phyloP scores from a whole-genome alignment of 2,329 filamentous ascomycete genomes.

The Clonostachys solani region DNA sequence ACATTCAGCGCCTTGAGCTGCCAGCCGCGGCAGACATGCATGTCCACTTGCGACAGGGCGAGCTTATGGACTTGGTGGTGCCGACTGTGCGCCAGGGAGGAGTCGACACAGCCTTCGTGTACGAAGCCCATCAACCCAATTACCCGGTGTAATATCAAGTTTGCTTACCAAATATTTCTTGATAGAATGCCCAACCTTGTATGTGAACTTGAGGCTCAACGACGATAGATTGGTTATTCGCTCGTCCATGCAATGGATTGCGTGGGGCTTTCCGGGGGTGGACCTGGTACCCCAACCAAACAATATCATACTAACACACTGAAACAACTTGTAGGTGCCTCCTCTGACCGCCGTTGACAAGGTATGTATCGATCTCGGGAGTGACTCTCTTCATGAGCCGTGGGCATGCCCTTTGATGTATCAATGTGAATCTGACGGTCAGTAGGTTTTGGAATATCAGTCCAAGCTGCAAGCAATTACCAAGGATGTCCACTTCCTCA shows the following conservation, averaged over 20 bases:
- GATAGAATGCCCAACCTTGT: conserved; percentile 57
- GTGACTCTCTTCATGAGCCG: background rate
- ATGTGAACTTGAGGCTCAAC: conserved; percentile 3
- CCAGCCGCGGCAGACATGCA: conserved; percentile 65
- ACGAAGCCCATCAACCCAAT: conserved; percentile 9
- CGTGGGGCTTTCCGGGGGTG: too few relatives aligned
- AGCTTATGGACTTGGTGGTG: conserved; percentile 54
- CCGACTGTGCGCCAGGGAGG: conserved; percentile 54
- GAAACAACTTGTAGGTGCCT: conserved; percentile 3
- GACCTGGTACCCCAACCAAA: too few relatives aligned
- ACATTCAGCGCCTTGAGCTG: conserved; percentile 40
- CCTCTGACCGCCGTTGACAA: conserved; percentile 5
- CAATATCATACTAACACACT: too few relatives aligned
- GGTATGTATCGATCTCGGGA: background rate
- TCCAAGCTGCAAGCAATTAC: conserved; percentile 54
- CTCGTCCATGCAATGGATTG: too few relatives aligned
- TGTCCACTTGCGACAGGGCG: conserved; percentile 66
- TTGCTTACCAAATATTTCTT: background rate
- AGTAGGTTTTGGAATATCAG: conserved; percentile 53
- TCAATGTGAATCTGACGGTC: conserved; percentile 24
- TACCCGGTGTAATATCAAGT: background rate
- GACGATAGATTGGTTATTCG: conserved; percentile 11
- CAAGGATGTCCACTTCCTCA: conserved; percentile 62
- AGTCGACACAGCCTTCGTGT: conserved; percentile 58
- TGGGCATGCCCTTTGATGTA: too few relatives aligned